Evolutionary conservation across 306 rosid genomes (phyloP).

Genomic region (Medicago lupulina): DNA sequence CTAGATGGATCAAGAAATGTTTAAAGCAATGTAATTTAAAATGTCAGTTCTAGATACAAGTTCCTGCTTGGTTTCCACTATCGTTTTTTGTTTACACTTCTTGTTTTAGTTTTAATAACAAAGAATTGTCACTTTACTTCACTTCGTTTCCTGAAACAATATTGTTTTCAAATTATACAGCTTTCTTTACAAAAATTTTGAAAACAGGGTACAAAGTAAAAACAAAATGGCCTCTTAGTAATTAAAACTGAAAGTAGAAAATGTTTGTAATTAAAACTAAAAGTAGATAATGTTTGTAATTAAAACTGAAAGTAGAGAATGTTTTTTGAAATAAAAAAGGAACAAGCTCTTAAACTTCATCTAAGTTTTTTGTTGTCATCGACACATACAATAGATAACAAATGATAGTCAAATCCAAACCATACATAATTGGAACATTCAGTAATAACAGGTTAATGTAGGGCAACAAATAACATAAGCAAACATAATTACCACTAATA

Average conservation of each 20-base stretch:
- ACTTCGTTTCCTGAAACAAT: neutral
- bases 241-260: slow-evolving; percentile 6
- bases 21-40: slow-evolving; percentile 16
- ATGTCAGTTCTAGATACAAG: neutral
- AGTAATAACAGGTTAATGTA: slow-evolving; percentile 19
- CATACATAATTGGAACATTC: slow-evolving; percentile 32
- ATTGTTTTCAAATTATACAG: neutral
- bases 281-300: neutral
- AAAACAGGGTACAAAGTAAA: slow-evolving; percentile 2
- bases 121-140: neutral
- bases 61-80: neutral
- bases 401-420: slow-evolving; percentile 28
- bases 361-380: slow-evolving; percentile 12
- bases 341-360: slow-evolving; percentile 21
- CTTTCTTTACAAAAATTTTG: neutral
- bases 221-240: neutral
- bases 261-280: neutral
- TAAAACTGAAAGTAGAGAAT: slow-evolving; percentile 1
- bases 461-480: slow-evolving; percentile 7
- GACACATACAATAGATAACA: slow-evolving; percentile 19
- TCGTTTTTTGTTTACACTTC: neutral
- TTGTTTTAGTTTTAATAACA: neutral
- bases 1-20: slow-evolving; percentile 14
- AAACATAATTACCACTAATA: slow-evolving; percentile 24
- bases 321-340: neutral